Evolutionary conservation across 2,329 filamentous ascomycete species (phyloP).

Genomic region (Aspergillus ochraceus): DNA sequence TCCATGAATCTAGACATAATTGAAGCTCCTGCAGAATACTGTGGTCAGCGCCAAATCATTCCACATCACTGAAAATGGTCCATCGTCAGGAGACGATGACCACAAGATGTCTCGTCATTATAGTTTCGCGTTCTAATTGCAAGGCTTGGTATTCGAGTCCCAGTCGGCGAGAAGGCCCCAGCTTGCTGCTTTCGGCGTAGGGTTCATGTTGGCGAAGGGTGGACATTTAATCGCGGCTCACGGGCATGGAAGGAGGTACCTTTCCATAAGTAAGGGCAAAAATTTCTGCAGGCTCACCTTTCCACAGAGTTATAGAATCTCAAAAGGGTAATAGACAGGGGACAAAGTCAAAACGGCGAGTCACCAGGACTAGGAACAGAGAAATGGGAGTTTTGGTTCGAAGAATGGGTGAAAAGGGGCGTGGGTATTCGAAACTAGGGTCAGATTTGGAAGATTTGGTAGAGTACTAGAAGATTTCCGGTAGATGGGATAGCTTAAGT

Average conservation of each 20-base stretch:
- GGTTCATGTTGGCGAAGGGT: background rate
- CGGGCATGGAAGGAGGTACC: background rate
- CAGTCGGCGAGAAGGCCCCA: background rate
- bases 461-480: background rate
- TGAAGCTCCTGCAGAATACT: background rate
- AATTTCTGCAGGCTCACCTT: conserved; percentile 3
- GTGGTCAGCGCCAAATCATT: background rate
- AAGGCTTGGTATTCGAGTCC: background rate
- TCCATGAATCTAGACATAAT: conserved; percentile 14
- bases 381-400: background rate
- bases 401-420: background rate
- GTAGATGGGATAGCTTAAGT: background rate
- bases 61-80: background rate
- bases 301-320: background rate
- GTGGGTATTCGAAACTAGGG: background rate
- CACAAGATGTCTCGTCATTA: background rate
- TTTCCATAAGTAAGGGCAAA: background rate
- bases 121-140: background rate
- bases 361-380: background rate
- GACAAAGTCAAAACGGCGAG: background rate
- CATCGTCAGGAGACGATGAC: background rate
- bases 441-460: background rate
- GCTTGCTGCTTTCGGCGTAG: background rate
- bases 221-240: background rate
- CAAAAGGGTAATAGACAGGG: background rate